These are phyloP conservation scores for Coemansia aciculifera DNA, from an alignment of 192 early-diverging fungal species.

Conservation along the genomic window DNA sequence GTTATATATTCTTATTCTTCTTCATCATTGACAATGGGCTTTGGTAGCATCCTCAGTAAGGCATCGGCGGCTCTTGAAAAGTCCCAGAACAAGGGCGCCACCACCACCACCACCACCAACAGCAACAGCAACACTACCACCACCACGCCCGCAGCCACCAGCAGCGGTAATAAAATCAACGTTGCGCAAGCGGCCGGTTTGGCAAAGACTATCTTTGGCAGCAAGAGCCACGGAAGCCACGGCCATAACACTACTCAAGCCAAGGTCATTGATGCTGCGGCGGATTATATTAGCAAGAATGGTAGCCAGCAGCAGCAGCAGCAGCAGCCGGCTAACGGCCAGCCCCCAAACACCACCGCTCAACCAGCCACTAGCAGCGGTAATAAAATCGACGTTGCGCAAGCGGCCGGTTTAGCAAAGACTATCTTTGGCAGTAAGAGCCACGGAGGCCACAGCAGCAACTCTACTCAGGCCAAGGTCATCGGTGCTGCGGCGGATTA, in stretches of 20 bases:
- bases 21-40: constrained; percentile 19
- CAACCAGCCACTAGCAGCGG: no score
- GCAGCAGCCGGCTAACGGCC: not conserved
- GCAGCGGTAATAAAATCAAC: constrained; percentile 8
- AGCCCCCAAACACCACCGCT: not conserved
- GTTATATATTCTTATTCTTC: not conserved
- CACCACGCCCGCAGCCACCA: not conserved
- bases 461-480: not conserved
- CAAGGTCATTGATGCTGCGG: not conserved
- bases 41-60: constrained; percentile 22
- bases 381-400: no score
- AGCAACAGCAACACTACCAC: not conserved
- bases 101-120: no score
- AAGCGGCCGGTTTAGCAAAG: not conserved
- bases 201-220: constrained; percentile 10
- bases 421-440: not conserved
- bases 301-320: not conserved
- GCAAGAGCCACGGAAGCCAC: not conserved
- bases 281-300: no score
- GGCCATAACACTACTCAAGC: not conserved
- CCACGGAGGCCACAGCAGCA: not conserved
- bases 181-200: no score
- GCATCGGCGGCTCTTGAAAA: constrained; percentile 24
- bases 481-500: not conserved
- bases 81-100: not conserved